A percentile compares a stretch with the other conserved stretches of the same genome.
phyloP scores from a whole-genome alignment of 345 rosid genomes.

The Gossypium longicalyx region DNA sequence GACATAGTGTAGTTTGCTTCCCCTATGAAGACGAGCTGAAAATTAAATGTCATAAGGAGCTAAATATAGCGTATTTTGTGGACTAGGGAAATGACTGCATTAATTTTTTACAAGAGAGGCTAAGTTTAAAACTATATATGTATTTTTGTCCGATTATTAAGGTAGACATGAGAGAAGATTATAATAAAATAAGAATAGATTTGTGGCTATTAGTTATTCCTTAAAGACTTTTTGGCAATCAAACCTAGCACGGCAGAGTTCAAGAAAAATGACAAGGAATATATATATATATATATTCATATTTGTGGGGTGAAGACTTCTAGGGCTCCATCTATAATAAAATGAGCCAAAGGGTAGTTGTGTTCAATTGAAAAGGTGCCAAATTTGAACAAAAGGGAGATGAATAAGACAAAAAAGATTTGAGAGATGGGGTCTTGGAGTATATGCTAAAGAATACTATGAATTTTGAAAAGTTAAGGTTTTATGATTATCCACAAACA shows the following conservation, averaged over 20 bases:
- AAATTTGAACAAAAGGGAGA: slow-evolving; percentile 18
- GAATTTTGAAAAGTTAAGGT: slow-evolving; percentile 14
- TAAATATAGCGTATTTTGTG: neutral
- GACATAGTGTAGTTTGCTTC: slow-evolving; percentile 9
- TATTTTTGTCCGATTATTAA: neutral
- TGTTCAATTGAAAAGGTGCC: slow-evolving; percentile 21
- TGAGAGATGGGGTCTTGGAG: slow-evolving; percentile 18
- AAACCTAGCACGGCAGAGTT: slow-evolving; percentile 13
- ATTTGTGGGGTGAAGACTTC: slow-evolving; percentile 16
- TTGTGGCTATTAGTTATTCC: slow-evolving; percentile 5
- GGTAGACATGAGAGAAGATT: neutral
- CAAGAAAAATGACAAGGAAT: neutral
- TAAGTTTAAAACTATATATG: neutral
- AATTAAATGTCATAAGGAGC: neutral
- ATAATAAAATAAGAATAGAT: neutral
- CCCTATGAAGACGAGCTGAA: neutral
- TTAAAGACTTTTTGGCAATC: neutral
- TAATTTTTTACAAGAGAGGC: neutral
- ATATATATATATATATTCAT: neutral
- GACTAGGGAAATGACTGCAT: neutral
- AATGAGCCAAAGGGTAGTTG: slow-evolving; percentile 23
- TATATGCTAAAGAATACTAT: slow-evolving; percentile 28
- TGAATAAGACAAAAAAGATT: slow-evolving; percentile 14
- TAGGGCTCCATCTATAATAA: neutral
- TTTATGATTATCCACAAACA: slow-evolving; percentile 43